These are phyloP conservation scores for Neocallimastix lanati DNA, from an alignment of 192 early-diverging fungal species.

Conservation along the genomic window DNA sequence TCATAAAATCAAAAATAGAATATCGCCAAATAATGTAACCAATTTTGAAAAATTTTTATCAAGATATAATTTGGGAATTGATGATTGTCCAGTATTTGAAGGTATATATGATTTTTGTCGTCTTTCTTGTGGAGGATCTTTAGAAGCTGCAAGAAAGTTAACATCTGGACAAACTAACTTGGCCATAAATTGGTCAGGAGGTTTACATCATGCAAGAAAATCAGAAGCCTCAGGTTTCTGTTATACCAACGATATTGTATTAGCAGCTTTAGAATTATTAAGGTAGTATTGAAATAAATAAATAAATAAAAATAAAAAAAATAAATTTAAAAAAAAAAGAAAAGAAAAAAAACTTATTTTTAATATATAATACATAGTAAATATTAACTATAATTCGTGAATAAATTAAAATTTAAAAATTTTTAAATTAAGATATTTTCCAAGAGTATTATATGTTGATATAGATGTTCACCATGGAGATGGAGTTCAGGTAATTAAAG, in stretches of 20 bases:
- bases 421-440: slow-evolving; percentile 59
- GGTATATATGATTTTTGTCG: slow-evolving; percentile 87
- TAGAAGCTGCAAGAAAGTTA: slow-evolving; percentile 68
- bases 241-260: slow-evolving; percentile 95
- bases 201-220: slow-evolving; percentile 94
- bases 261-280: slow-evolving; percentile 79
- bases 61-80: slow-evolving; percentile 60
- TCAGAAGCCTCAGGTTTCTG: slow-evolving; percentile 92
- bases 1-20: too few relatives aligned
- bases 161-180: slow-evolving; percentile 66
- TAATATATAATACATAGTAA: too few relatives aligned
- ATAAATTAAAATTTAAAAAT: too few relatives aligned
- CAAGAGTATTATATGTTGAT: slow-evolving; percentile 30
- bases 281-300: slow-evolving; percentile 12
- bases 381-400: too few relatives aligned
- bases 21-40: slow-evolving; percentile 27
- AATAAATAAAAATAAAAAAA: neutral
- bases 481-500: slow-evolving; percentile 36
- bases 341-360: slow-evolving; percentile 3
- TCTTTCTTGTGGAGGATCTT: slow-evolving; percentile 77
- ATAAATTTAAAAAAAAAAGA: neutral
- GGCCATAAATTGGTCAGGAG: slow-evolving; percentile 91
- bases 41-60: slow-evolving; percentile 15
- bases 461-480: slow-evolving; percentile 40
- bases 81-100: slow-evolving; percentile 94